Evolutionary conservation across 495 filamentous ascomycete genomes (phyloP), one percentile per base, ranked within the genome.

Genomic region (Xylaria venustula): DNA sequence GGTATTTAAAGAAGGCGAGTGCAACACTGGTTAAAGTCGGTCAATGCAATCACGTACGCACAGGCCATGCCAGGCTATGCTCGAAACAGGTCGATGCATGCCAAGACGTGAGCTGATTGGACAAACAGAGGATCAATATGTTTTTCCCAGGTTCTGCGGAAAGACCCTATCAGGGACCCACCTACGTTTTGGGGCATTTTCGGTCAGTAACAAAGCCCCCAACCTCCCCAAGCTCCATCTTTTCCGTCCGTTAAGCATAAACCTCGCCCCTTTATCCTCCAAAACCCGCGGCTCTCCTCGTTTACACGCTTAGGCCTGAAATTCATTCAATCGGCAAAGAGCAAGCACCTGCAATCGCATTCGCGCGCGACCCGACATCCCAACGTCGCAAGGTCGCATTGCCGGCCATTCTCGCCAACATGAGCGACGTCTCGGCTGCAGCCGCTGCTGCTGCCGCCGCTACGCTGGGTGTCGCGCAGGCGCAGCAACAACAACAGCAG

Each of bases 301-400:
- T 71, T 69, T 69, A 71, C 67, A 69, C 62, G 66, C 66, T 71
- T 71, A 71, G 69, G 66, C 67, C 67, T 63, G 51, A 67, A 66
- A 49, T 65, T 64, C 62, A 69, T 67, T 71, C 64, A 65, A 69
- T 69, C 69, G 63, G 64, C 68, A 64, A 67, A 63, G 53, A 51
- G 54, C 64, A n/a, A n/a, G n/a, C n/a, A n/a, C n/a, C n/a, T n/a
- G n/a, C n/a, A 55, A 49, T 68, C 61, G 52, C 47, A 48, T 62
- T 60, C 37, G 44, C 45, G 45, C 28, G 32, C 55, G 45, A 36
- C 48, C 25, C 51, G 28, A 49, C 14, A 20, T 54, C 67, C 52
- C 11, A 8, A 54, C 6, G 32, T 50, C 40, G 30, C 42, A 58
- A 41, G 12, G 32, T 62, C 52, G 46, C 51, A 51, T 44, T 45